A percentile compares a stretch with the other conserved stretches of the same genome.
Evolutionary conservation across 352 stramenopile genomes (phyloP).

Genomic region (Phytophthora constricta): DNA sequence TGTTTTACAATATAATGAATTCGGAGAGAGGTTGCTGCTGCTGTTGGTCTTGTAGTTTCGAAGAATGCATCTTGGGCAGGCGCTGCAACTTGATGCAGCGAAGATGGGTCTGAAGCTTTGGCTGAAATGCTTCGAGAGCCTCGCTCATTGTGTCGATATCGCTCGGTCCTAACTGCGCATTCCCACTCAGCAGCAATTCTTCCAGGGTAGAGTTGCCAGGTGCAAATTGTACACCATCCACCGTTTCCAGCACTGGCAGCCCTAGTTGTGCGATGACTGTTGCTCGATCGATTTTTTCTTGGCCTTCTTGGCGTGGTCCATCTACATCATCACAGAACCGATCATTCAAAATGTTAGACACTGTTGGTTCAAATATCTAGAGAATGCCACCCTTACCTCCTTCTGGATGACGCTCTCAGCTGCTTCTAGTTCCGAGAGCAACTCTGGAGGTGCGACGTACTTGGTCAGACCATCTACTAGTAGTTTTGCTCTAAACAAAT

Average conservation of each 20-base stretch:
- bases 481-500: conserved; percentile 35
- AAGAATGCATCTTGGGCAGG: conserved; percentile 31
- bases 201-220: conserved; percentile 64
- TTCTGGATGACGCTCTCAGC: conserved; percentile 73
- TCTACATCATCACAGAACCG: conserved; percentile 22
- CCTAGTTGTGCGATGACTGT: conserved; percentile 60
- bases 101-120: conserved; percentile 57
- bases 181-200: conserved; percentile 73
- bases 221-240: conserved; percentile 64
- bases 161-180: conserved; percentile 42
- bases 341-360: not conserved
- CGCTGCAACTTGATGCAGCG: conserved; percentile 74
- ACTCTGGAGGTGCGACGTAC: conserved; percentile 56
- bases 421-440: conserved; percentile 64
- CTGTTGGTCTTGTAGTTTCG: conserved; percentile 15
- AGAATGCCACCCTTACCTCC: conserved; percentile 39
- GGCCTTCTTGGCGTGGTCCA: conserved; percentile 82
- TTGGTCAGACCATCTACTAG: conserved; percentile 53
- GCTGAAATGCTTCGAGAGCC: conserved; percentile 43
- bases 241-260: conserved; percentile 59
- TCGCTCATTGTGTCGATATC: conserved; percentile 49
- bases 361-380: not conserved
- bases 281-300: conserved; percentile 81
- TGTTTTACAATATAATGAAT: conserved; percentile 32
- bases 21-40: conserved; percentile 33